Evolutionary conservation across 2,329 filamentous ascomycete species (phyloP).

Genomic region (Colletotrichum sp.): DNA sequence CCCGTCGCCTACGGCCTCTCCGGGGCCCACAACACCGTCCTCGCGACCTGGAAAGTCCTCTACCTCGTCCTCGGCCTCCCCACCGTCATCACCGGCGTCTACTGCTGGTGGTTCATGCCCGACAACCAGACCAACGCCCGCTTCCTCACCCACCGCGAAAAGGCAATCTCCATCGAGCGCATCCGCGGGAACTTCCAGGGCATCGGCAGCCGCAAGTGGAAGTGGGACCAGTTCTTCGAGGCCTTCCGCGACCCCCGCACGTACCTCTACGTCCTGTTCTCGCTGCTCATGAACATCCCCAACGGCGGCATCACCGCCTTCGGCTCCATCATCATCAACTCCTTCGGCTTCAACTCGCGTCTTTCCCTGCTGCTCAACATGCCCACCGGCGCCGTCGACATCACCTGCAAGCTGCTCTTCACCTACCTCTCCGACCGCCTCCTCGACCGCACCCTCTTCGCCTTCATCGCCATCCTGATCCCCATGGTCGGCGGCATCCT

Average conservation of each 20-base stretch:
- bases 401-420: constrained; percentile 25
- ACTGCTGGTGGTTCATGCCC: constrained; percentile 42
- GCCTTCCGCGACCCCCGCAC: constrained; percentile 54
- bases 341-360: constrained; percentile 20
- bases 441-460: constrained; percentile 26
- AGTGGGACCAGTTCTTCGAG: constrained; percentile 48
- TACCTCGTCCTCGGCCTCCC: constrained; percentile 33
- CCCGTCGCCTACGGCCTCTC: constrained; percentile 26
- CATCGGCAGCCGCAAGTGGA: constrained; percentile 53
- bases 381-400: constrained; percentile 22
- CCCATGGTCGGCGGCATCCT: constrained; percentile 29
- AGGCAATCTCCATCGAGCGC: constrained; percentile 51
- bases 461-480: constrained; percentile 28
- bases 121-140: constrained; percentile 62
- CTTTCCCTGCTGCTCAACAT: constrained; percentile 21
- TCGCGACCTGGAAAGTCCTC: constrained; percentile 25
- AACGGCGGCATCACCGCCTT: constrained; percentile 25
- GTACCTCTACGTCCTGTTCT: constrained; percentile 55
- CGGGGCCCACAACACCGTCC: constrained; percentile 1
- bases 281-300: constrained; percentile 30
- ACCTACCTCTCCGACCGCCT: constrained; percentile 29
- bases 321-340: constrained; percentile 21
- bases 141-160: constrained; percentile 60
- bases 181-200: constrained; percentile 53
- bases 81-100: constrained; percentile 22